Evolutionary conservation across 148 eudicot species (phyloP).

Genomic region (Camellia sinensis): DNA sequence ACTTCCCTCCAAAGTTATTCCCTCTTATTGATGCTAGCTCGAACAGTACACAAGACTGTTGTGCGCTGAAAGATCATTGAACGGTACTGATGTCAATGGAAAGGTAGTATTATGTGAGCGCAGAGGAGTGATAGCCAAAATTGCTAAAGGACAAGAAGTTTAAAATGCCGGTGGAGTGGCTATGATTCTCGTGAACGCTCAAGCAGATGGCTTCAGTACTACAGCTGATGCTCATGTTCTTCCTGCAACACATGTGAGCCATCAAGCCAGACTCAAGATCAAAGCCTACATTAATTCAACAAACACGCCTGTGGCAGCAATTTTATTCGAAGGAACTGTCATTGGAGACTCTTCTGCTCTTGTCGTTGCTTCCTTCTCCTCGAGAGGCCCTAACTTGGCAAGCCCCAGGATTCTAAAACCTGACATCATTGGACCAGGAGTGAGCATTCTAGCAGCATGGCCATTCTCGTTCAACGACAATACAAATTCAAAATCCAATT

Average conservation of each 20-base stretch:
- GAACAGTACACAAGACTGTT: background rate
- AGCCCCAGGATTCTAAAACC: slow-evolving; percentile 34
- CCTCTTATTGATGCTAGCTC: slow-evolving; percentile 27
- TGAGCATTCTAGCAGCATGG: slow-evolving; percentile 38
- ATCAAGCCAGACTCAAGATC: slow-evolving; percentile 18
- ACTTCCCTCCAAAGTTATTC: slow-evolving; percentile 13
- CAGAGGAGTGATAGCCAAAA: slow-evolving; percentile 13
- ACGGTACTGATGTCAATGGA: slow-evolving; percentile 13
- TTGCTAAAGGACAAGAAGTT: slow-evolving; percentile 26
- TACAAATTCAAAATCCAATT: slow-evolving; percentile 20
- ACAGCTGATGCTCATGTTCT: slow-evolving; percentile 32
- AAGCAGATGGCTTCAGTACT: slow-evolving; percentile 22
- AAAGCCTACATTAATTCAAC: slow-evolving; percentile 28
- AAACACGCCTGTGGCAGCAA: slow-evolving; percentile 21
- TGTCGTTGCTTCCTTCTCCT: slow-evolving; percentile 21
- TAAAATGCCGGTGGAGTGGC: slow-evolving; percentile 34
- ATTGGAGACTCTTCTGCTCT: slow-evolving; percentile 30
- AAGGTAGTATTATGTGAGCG: slow-evolving; percentile 30
- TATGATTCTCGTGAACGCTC: slow-evolving; percentile 25
- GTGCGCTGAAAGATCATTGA: slow-evolving; percentile 17
- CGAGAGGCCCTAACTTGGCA: slow-evolving; percentile 20
- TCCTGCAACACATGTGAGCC: slow-evolving; percentile 31
- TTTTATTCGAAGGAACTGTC: slow-evolving; percentile 34
- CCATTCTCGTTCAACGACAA: slow-evolving; percentile 13
- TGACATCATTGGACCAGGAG: slow-evolving; percentile 33